phyloP scores from a whole-genome alignment of 1,284 basidiomycete genomes.

The Retiboletus flavoniger region DNA sequence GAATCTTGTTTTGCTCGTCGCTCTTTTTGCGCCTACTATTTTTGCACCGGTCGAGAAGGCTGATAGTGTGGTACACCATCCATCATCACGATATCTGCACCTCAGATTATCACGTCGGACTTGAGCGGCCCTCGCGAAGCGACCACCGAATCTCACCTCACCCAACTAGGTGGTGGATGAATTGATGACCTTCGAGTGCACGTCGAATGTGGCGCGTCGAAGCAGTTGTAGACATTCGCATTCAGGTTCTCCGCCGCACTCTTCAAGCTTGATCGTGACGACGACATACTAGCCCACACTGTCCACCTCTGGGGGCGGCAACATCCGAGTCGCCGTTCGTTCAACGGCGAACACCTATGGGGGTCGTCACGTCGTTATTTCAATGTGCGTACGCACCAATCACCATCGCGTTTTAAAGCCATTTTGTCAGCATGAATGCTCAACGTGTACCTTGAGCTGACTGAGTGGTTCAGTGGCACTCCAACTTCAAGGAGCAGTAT shows the following conservation, averaged over 20 bases:
- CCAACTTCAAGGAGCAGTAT: conserved; percentile 1
- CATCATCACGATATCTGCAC: background rate
- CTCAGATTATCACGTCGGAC: conserved; percentile 6
- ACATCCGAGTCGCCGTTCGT: background rate
- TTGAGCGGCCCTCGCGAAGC: background rate
- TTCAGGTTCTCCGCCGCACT: conserved; percentile 4
- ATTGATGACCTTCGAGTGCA: background rate
- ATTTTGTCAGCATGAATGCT: background rate
- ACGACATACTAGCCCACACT: background rate
- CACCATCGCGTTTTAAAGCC: background rate
- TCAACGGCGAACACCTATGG: background rate
- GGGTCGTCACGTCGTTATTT: conserved; percentile 3
- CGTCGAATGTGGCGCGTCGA: background rate
- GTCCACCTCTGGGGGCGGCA: background rate
- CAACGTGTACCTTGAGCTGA: conserved; percentile 1
- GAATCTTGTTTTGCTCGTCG: conserved; percentile 1
- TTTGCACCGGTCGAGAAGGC: conserved; percentile 3
- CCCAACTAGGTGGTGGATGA: background rate
- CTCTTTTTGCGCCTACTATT: background rate
- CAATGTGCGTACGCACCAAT: background rate
- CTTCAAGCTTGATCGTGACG: background rate
- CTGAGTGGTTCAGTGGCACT: background rate
- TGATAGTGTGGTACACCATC: background rate
- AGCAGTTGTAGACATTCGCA: background rate
- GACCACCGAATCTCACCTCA: conserved; percentile 4